Evolutionary conservation across 1,284 basidiomycete genomes (phyloP).

Genomic region (Grifola frondosa): DNA sequence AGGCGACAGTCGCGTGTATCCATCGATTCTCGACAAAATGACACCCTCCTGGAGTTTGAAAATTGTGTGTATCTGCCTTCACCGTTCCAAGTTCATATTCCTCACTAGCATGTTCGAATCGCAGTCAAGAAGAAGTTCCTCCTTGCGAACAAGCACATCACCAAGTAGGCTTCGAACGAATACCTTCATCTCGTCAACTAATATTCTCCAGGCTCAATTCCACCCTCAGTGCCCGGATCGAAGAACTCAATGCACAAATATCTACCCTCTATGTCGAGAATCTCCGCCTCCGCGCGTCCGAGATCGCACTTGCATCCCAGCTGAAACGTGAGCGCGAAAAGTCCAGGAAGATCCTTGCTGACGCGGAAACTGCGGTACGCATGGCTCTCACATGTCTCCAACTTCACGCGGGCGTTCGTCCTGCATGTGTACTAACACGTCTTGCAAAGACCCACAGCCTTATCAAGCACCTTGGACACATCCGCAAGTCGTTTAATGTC

Average conservation of each 20-base stretch:
- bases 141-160: slow-evolving; percentile 85
- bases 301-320: slow-evolving; percentile 71
- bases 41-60: slow-evolving; percentile 79
- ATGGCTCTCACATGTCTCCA: background rate
- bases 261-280: slow-evolving; percentile 78
- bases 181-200: background rate
- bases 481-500: slow-evolving; percentile 60
- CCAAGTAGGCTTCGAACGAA: slow-evolving; percentile 57
- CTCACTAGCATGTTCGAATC: slow-evolving; percentile 19
- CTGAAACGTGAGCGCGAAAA: slow-evolving; percentile 77
- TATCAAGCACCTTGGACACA: slow-evolving; percentile 61
- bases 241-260: slow-evolving; percentile 79
- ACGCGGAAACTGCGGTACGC: slow-evolving; percentile 73
- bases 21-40: slow-evolving; percentile 65
- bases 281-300: slow-evolving; percentile 72
- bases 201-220: slow-evolving; percentile 66
- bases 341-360: slow-evolving; percentile 64
- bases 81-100: slow-evolving; percentile 7
- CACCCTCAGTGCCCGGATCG: slow-evolving; percentile 75
- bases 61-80: slow-evolving; percentile 55
- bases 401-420: background rate
- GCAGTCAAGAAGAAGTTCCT: slow-evolving; percentile 88
- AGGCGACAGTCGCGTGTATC: slow-evolving; percentile 78
- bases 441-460: slow-evolving; percentile 54
- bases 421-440: slow-evolving; percentile 6